phyloP scores from a whole-genome alignment of 345 rosid species.

The Pseudoturritis turrita region DNA sequence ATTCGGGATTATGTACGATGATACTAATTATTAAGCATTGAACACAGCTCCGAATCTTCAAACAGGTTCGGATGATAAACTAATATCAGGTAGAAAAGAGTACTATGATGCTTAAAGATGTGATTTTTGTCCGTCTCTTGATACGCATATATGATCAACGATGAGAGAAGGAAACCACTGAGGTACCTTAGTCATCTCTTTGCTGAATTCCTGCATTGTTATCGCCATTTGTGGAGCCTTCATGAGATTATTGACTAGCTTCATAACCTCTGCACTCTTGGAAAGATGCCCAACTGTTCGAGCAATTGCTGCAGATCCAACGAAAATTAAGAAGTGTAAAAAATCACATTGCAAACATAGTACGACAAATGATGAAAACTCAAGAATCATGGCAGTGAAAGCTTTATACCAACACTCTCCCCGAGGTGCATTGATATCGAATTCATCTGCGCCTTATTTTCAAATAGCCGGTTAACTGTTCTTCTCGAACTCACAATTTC shows the following conservation, averaged over 20 bases:
- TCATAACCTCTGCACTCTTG: slow-evolving; percentile 95
- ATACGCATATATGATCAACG: background rate
- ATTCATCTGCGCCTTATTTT: slow-evolving; percentile 92
- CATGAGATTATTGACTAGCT: slow-evolving; percentile 89
- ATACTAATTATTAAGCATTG: background rate
- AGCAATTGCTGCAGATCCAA: slow-evolving; percentile 63
- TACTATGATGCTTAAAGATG: background rate
- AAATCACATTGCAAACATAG: background rate
- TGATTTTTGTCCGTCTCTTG: no score
- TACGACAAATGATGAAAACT: background rate
- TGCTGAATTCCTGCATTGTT: slow-evolving; percentile 90
- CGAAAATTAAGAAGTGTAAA: background rate
- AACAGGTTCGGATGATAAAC: background rate
- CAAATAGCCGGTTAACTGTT: slow-evolving; percentile 78
- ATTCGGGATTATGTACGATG: background rate
- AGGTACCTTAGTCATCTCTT: slow-evolving; percentile 86
- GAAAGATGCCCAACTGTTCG: slow-evolving; percentile 87
- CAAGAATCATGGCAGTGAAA: background rate
- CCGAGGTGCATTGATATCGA: slow-evolving; percentile 97
- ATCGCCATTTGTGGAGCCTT: slow-evolving; percentile 91
- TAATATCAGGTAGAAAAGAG: background rate
- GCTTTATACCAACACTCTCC: slow-evolving; percentile 75
- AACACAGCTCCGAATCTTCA: background rate
- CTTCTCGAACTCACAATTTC: slow-evolving; percentile 75
- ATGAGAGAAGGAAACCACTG: background rate